Conservation (phyloP, 2,329 filamentous ascomycete genomes). For the Thielaviopsis punctulata region DNA sequence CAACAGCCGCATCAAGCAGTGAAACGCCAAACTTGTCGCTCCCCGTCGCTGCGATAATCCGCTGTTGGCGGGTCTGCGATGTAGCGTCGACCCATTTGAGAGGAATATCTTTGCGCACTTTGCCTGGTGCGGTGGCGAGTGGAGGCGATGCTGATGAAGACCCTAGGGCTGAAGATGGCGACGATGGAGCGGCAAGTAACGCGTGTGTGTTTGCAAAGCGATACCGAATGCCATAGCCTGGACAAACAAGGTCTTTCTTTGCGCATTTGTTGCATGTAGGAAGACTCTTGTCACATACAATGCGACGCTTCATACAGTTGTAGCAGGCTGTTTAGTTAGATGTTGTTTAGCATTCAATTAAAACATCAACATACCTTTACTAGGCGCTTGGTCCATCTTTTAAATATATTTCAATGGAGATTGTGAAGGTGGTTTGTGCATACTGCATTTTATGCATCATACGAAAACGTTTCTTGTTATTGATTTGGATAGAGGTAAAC, state of each 20-base stretch:
- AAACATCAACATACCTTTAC: too few species aligned
- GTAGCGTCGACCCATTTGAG: conserved; percentile 1
- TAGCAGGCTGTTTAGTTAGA: too few species aligned
- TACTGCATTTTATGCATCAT: too few species aligned
- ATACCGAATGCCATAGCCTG: conserved; percentile 5
- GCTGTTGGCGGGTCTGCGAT: background rate
- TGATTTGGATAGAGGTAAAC: too few species aligned
- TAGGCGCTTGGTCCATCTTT: background rate
- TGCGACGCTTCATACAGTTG: conserved; percentile 7
- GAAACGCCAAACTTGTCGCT: background rate
- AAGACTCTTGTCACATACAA: conserved; percentile 2
- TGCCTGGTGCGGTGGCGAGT: background rate
- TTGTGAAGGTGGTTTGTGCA: too few species aligned
- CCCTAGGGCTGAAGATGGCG: background rate
- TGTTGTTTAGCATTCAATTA: too few species aligned
- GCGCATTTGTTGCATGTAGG: conserved; percentile 3
- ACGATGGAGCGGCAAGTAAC: background rate
- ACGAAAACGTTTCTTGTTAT: too few species aligned
- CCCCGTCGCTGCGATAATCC: background rate
- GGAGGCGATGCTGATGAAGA: background rate
- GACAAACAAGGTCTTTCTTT: conserved; percentile 4
- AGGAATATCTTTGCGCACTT: background rate
- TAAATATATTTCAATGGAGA: background rate
- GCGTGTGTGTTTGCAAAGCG: background rate
- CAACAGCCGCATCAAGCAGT: background rate